phyloP scores from a whole-genome alignment of 1,139 yeast species.

The Taiozyma sp. region DNA sequence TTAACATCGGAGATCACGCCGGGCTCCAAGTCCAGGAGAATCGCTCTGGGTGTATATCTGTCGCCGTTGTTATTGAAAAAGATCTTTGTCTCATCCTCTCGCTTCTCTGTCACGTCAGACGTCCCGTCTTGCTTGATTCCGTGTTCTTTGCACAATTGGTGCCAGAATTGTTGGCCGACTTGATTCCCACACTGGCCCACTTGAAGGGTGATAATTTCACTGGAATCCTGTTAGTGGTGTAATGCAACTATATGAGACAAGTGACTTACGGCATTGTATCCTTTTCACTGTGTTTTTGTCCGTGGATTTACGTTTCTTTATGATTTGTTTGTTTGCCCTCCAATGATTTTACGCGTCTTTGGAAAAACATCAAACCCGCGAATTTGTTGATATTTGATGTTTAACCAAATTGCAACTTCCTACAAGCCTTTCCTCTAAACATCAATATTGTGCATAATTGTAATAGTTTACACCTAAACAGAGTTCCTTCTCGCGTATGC shows the following conservation, averaged over 20 bases:
- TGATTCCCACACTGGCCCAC: slow-evolving; percentile 97
- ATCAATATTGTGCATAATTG: not conserved
- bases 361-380: not conserved
- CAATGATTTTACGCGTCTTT: not conserved
- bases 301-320: not conserved
- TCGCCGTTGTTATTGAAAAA: slow-evolving; percentile 80
- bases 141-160: slow-evolving; percentile 82
- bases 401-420: not conserved
- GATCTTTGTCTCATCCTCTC: slow-evolving; percentile 74
- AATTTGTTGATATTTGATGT: not conserved
- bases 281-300: not conserved
- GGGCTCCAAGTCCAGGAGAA: slow-evolving; percentile 86
- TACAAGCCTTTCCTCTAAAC: no score
- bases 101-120: slow-evolving; percentile 28
- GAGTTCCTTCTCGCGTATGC: not conserved
- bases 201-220: slow-evolving; percentile 59
- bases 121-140: slow-evolving; percentile 76
- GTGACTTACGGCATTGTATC: not conserved
- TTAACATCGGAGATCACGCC: slow-evolving; percentile 71
- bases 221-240: not conserved
- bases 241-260: not conserved
- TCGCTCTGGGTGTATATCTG: slow-evolving; percentile 80
- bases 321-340: not conserved
- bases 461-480: not conserved
- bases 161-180: slow-evolving; percentile 91